Evolutionary conservation across 768 basidiomycete species (phyloP).

Genomic region (Kwoniella heveanensis): DNA sequence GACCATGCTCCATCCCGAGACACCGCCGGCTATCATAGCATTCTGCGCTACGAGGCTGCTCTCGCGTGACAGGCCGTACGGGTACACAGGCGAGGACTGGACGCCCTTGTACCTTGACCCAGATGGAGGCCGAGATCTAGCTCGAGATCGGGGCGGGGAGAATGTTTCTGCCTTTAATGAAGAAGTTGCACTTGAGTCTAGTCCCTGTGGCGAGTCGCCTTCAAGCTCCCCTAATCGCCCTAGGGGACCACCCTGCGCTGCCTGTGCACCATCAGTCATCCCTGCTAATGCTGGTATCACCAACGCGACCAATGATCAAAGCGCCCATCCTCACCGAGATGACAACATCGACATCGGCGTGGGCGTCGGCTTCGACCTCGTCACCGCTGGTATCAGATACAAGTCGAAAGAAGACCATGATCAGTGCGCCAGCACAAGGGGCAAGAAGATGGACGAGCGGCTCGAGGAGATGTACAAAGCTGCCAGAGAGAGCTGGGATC

Average conservation of each 20-base stretch:
- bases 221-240: too few species aligned
- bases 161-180: too few species aligned
- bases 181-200: too few species aligned
- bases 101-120: constrained; percentile 21
- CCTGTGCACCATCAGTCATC: too few species aligned
- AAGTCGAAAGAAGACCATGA: neutral
- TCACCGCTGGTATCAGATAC: constrained; percentile 27
- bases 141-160: too few species aligned
- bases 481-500: constrained; percentile 37
- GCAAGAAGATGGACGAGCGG: constrained; percentile 28
- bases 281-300: too few species aligned
- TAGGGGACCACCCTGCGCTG: too few species aligned
- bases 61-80: constrained; percentile 35
- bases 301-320: too few species aligned
- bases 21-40: constrained; percentile 28
- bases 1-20: constrained; percentile 34
- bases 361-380: constrained; percentile 19
- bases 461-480: constrained; percentile 42
- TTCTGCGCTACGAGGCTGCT: constrained; percentile 41
- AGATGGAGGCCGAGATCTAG: too few species aligned
- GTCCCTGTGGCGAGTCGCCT: too few species aligned
- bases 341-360: neutral
- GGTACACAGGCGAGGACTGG: constrained; percentile 22
- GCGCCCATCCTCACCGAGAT: too few species aligned
- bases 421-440: neutral